Evolutionary conservation across 106 monocot genomes (phyloP).

Genomic region (Acorus gramineus): DNA sequence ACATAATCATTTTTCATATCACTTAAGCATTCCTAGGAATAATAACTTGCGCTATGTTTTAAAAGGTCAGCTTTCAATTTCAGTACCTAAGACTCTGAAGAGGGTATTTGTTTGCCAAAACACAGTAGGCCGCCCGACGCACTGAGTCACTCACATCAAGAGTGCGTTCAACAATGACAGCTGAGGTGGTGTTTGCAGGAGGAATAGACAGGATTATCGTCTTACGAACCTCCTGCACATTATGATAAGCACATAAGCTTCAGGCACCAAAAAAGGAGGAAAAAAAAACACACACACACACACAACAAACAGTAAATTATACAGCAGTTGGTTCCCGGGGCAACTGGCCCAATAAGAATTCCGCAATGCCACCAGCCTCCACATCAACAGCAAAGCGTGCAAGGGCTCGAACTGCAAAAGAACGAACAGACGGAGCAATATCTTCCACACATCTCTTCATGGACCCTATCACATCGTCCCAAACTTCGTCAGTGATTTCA

Average conservation of each 20-base stretch:
- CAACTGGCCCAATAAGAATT: slow-evolving; percentile 53
- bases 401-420: slow-evolving; percentile 73
- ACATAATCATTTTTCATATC: too few species aligned
- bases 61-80: too few species aligned
- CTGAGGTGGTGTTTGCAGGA: slow-evolving; percentile 42
- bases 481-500: slow-evolving; percentile 77
- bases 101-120: slow-evolving; percentile 72
- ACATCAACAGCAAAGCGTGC: slow-evolving; percentile 75
- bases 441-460: slow-evolving; percentile 74
- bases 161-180: slow-evolving; percentile 47
- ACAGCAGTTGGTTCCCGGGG: slow-evolving; percentile 67
- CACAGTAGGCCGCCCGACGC: slow-evolving; percentile 66
- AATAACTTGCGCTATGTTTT: too few species aligned
- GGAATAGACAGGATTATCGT: slow-evolving; percentile 66
- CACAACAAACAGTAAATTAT: slow-evolving; percentile 10
- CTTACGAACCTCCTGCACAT: slow-evolving; percentile 73
- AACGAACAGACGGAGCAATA: slow-evolving; percentile 70
- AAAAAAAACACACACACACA: background rate
- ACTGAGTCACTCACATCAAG: slow-evolving; percentile 84
- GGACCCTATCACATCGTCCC: slow-evolving; percentile 87
- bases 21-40: too few species aligned
- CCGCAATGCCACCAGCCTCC: slow-evolving; percentile 43
- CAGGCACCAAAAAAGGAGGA: background rate
- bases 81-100: slow-evolving; percentile 94
- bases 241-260: background rate